phyloP scores from a whole-genome alignment of 345 rosid genomes.

The Brassica cretica region DNA sequence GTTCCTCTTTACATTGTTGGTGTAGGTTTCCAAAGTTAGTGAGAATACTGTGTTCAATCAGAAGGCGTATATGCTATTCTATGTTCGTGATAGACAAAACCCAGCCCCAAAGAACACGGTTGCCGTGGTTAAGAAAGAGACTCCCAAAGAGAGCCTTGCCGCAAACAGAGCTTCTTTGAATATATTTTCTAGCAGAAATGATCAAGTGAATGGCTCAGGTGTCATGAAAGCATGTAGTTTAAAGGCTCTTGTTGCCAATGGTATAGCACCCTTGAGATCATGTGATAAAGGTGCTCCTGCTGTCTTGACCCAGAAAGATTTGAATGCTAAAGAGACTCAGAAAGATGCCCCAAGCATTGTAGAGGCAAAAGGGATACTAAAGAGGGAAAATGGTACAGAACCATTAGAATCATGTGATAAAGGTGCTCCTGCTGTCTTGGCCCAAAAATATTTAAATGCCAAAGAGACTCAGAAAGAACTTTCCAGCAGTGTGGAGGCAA shows the following conservation, averaged over 20 bases:
- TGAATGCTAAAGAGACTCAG: constrained; percentile 32
- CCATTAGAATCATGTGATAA: constrained; percentile 16
- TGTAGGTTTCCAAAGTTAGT: constrained; percentile 78
- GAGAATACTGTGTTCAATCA: constrained; percentile 79
- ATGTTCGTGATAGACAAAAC: constrained; percentile 81
- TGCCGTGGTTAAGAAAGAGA: constrained; percentile 49
- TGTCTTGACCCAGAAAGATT: constrained; percentile 36
- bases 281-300: constrained; percentile 28
- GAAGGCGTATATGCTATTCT: constrained; percentile 97
- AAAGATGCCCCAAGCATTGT: not conserved
- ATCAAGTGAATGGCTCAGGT: constrained; percentile 37
- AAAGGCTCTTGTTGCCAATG: constrained; percentile 34
- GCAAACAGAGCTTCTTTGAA: constrained; percentile 39
- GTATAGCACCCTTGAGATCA: constrained; percentile 16
- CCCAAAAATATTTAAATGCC: constrained; percentile 33
- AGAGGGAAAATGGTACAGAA: constrained; percentile 27
- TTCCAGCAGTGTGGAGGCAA: constrained; percentile 23
- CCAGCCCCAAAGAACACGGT: constrained; percentile 47
- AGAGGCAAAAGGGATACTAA: constrained; percentile 17
- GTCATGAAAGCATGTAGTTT: constrained; percentile 27
- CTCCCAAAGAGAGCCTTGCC: constrained; percentile 40
- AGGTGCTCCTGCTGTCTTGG: constrained; percentile 34
- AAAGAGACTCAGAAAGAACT: constrained; percentile 29
- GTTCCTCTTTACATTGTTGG: constrained; percentile 28
- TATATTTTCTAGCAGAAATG: constrained; percentile 41